Conservation (phyloP, 2,329 filamentous ascomycete species). For the Parafenestella ontariensis region DNA sequence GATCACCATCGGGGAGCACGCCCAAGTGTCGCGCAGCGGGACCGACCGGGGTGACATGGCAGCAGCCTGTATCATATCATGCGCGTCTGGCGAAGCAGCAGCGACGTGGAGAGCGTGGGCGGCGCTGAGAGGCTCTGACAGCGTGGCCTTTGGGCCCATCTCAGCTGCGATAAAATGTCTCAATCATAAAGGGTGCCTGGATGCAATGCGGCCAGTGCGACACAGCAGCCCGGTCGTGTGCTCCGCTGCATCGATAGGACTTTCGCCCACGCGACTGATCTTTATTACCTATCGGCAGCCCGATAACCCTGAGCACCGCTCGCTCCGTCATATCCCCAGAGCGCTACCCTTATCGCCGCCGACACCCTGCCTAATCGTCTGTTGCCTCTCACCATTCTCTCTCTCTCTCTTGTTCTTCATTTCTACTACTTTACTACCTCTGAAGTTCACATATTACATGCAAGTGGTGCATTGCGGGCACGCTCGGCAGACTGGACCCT, state of each 20-base stretch:
- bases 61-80: too few relatives aligned
- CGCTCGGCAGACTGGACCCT: conserved; percentile 33
- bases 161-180: conserved; percentile 8
- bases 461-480: conserved; percentile 15
- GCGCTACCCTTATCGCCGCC: conserved; percentile 12
- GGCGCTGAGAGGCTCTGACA: conserved; percentile 1
- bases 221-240: conserved; percentile 13
- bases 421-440: not conserved
- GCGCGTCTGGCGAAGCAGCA: too few relatives aligned
- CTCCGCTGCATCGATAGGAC: conserved; percentile 16
- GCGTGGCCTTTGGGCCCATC: conserved; percentile 4
- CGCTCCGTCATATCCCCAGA: conserved; percentile 6
- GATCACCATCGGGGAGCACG: conserved; percentile 6
- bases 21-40: conserved; percentile 11
- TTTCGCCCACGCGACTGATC: conserved; percentile 29
- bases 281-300: conserved; percentile 23
- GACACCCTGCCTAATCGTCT: conserved; percentile 4
- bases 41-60: conserved; percentile 10
- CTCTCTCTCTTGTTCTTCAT: conserved; percentile 1
- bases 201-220: conserved; percentile 3
- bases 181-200: conserved; percentile 23
- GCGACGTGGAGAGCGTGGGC: conserved; percentile 7
- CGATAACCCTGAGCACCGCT: conserved; percentile 21
- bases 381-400: not conserved
- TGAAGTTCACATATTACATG: conserved; percentile 5